Conservation (phyloP, 2,329 filamentous ascomycete species). For the Drechslera avenae region DNA sequence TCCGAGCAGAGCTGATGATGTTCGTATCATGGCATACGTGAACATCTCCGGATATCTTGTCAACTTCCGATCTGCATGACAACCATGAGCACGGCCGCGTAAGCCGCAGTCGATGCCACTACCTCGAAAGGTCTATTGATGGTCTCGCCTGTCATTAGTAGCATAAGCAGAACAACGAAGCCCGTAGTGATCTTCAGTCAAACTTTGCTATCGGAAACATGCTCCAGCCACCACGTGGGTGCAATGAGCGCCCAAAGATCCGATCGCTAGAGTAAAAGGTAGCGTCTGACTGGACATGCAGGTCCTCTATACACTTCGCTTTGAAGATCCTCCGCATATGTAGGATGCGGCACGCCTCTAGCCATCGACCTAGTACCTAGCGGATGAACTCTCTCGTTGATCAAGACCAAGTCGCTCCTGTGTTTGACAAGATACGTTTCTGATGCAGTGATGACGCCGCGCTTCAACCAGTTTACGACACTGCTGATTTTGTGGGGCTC, state of each 20-base stretch:
- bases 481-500: slow-evolving; percentile 17
- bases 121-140: slow-evolving; percentile 28
- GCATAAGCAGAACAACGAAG: slow-evolving; percentile 26
- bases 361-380: neutral
- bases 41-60: neutral
- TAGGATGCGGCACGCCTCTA: slow-evolving; percentile 1
- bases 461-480: slow-evolving; percentile 16
- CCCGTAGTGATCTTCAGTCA: slow-evolving; percentile 29
- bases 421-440: slow-evolving; percentile 18
- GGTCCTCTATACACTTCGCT: slow-evolving; percentile 4
- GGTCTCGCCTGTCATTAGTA: slow-evolving; percentile 17
- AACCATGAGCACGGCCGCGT: neutral
- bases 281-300: slow-evolving; percentile 2
- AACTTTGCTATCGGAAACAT: neutral
- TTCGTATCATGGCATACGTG: too few relatives aligned
- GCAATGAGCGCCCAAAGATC: slow-evolving; percentile 24
- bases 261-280: slow-evolving; percentile 21
- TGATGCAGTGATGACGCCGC: slow-evolving; percentile 12
- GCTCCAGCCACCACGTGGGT: slow-evolving; percentile 32
- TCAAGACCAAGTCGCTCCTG: slow-evolving; percentile 25
- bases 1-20: too few relatives aligned
- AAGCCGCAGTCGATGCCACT: slow-evolving; percentile 31
- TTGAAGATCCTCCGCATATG: slow-evolving; percentile 16
- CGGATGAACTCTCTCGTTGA: slow-evolving; percentile 8
- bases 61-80: neutral